Conservation (phyloP, 2,329 filamentous ascomycete genomes). For the Fusarium stilboides region DNA sequence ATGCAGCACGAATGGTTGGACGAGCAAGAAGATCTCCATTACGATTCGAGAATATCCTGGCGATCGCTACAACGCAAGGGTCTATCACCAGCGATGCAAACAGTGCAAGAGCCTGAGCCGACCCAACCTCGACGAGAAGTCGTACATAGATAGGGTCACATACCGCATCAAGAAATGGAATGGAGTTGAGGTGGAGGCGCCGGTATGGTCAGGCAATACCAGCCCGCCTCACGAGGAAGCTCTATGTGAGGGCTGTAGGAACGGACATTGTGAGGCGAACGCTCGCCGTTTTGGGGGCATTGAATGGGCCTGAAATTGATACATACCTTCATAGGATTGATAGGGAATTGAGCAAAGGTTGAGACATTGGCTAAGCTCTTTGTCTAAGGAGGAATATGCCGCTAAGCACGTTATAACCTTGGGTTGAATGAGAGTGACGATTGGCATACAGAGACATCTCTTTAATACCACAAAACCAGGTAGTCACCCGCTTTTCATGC, state of each 20-base stretch:
- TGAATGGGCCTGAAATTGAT: not conserved
- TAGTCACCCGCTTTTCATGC: no score
- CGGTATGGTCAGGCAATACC: not conserved
- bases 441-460: no score
- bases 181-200: conserved; percentile 43
- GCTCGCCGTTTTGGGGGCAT: not conserved
- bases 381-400: no score
- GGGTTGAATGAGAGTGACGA: no score
- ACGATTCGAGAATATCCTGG: conserved; percentile 52
- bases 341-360: no score
- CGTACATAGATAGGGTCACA: conserved; percentile 55
- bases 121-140: conserved; percentile 47
- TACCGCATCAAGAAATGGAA: conserved; percentile 58
- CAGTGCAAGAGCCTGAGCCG: conserved; percentile 49
- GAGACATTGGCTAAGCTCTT: no score
- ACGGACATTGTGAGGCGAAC: conserved; percentile 48
- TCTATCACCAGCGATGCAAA: conserved; percentile 57
- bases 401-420: no score
- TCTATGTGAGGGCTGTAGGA: conserved; percentile 58
- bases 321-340: no score
- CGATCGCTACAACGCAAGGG: conserved; percentile 54
- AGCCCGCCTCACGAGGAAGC: conserved; percentile 42
- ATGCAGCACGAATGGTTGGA: conserved; percentile 49
- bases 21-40: conserved; percentile 54
- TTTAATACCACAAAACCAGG: no score